Percentiles rank a stretch among this genome's conserved stretches.
These are phyloP conservation scores for Cercospora beticola DNA, from an alignment of 2,329 filamentous ascomycete genomes.

Conservation along the genomic window DNA sequence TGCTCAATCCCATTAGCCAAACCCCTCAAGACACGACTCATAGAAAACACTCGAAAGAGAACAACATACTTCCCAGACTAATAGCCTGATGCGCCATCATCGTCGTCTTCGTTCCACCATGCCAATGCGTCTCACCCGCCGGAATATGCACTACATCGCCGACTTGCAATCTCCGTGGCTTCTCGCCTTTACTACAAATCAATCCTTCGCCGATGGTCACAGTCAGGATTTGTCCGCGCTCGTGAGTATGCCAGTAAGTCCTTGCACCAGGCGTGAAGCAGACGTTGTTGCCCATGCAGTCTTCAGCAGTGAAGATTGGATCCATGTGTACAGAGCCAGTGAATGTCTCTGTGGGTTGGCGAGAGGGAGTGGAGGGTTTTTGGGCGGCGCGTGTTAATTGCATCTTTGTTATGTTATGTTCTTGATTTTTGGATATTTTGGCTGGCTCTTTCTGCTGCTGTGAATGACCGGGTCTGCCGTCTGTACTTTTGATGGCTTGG, in stretches of 20 bases:
- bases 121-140: constrained; percentile 48
- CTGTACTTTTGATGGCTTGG: background rate
- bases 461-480: background rate
- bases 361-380: constrained; percentile 29
- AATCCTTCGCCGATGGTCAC: constrained; percentile 45
- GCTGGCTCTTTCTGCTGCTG: background rate
- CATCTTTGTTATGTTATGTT: constrained; percentile 20
- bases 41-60: background rate
- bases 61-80: constrained; percentile 37
- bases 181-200: constrained; percentile 45
- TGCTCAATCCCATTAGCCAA: background rate
- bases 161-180: constrained; percentile 39
- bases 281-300: constrained; percentile 42
- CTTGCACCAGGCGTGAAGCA: constrained; percentile 47
- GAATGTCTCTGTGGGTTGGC: constrained; percentile 34
- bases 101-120: constrained; percentile 45
- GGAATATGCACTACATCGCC: constrained; percentile 47
- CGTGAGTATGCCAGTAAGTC: constrained; percentile 49
- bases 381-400: constrained; percentile 33
- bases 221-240: constrained; percentile 46
- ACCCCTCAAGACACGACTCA: background rate
- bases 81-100: constrained; percentile 46
- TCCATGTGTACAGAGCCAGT: constrained; percentile 35
- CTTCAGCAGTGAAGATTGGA: constrained; percentile 35
- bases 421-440: background rate